These are phyloP conservation scores for Pogostemon cablin DNA, from an alignment of 257 asterid genomes.

Conservation along the genomic window DNA sequence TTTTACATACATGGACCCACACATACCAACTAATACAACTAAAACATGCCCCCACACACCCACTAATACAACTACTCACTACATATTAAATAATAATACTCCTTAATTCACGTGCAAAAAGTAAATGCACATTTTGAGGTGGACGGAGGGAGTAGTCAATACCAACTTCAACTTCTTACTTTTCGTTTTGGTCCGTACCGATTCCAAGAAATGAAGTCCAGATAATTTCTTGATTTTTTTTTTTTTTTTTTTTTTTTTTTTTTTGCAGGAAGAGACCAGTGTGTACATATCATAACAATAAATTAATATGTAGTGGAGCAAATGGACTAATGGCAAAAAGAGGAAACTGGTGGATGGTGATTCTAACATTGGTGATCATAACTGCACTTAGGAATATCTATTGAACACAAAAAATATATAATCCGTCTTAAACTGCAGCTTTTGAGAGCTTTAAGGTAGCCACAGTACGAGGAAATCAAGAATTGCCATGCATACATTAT, in stretches of 20 bases:
- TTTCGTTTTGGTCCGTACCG: too few species aligned
- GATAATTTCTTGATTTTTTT: background rate
- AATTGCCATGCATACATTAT: background rate
- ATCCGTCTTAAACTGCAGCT: conserved; percentile 15
- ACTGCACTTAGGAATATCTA: conserved; percentile 35
- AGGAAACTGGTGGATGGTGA: conserved; percentile 42
- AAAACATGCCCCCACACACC: too few species aligned
- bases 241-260: background rate
- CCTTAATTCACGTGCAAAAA: too few species aligned
- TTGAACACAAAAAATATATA: background rate
- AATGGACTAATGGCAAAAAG: conserved; percentile 28
- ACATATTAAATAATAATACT: too few species aligned
- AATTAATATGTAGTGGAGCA: conserved; percentile 57
- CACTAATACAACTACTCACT: too few species aligned
- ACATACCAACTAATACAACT: too few species aligned
- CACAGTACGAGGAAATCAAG: background rate
- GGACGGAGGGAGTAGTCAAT: too few species aligned
- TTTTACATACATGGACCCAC: too few species aligned
- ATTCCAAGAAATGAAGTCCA: too few species aligned
- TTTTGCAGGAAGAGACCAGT: conserved; percentile 56
- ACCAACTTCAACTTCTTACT: too few species aligned
- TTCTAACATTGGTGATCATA: conserved; percentile 38
- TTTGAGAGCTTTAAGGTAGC: conserved; percentile 23
- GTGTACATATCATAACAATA: conserved; percentile 70
- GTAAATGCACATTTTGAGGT: too few species aligned